phyloP scores from a whole-genome alignment of 2,329 filamentous ascomycete genomes.

The Bipolaris zeicola region DNA sequence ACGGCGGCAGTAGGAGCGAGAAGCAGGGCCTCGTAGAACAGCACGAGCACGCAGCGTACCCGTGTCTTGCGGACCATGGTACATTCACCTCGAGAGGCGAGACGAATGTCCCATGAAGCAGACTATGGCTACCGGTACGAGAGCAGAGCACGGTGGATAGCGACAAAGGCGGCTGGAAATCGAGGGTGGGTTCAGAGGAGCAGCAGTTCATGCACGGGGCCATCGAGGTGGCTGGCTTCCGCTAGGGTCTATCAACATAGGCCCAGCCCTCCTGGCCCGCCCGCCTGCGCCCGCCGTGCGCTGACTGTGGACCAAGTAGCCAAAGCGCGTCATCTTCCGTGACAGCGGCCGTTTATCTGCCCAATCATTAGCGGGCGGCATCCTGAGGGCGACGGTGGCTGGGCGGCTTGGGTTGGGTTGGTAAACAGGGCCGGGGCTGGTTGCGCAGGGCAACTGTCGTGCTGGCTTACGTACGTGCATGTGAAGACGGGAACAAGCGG shows the following conservation, averaged over 20 bases:
- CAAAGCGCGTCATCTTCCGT: constrained; percentile 17
- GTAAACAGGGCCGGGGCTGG: constrained; percentile 13
- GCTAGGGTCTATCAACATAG: constrained; percentile 44
- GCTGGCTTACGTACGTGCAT: neutral
- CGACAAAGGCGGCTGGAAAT: constrained; percentile 15
- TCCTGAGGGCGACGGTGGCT: constrained; percentile 2
- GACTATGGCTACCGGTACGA: constrained; percentile 4
- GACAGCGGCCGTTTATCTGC: constrained; percentile 16
- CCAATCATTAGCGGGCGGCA: constrained; percentile 13
- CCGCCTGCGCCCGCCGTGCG: constrained; percentile 16
- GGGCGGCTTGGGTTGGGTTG: neutral
- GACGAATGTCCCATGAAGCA: constrained; percentile 25
- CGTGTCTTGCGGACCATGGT: constrained; percentile 8
- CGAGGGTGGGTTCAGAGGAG: constrained; percentile 33
- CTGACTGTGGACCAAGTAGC: constrained; percentile 29
- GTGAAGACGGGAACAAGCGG: neutral
- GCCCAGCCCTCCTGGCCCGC: constrained; percentile 23
- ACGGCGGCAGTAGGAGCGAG: constrained; percentile 2
- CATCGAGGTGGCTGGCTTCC: constrained; percentile 33
- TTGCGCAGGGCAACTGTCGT: constrained; percentile 11
- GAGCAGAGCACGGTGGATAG: constrained; percentile 1
- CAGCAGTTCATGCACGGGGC: constrained; percentile 42
- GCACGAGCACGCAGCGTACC: neutral
- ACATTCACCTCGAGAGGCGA: constrained; percentile 28
- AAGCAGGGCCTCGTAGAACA: constrained; percentile 1